Evolutionary conservation across 805 yeast genomes (phyloP), one percentile per base, ranked within the genome.

Genomic region (Yarrowia alimentaria): DNA sequence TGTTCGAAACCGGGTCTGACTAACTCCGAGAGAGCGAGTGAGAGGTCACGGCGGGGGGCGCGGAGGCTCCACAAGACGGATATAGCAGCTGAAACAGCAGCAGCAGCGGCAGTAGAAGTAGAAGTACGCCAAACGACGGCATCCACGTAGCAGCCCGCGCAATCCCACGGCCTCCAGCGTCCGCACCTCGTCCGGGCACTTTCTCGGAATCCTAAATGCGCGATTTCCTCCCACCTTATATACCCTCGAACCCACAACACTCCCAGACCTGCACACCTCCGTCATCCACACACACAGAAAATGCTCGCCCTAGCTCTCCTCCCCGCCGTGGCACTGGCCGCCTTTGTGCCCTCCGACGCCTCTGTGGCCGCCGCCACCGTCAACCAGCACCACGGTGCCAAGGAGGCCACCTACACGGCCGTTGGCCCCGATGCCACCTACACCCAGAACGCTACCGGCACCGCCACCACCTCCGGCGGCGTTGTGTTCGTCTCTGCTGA

Each of bases 261-360:
- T 37, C 43, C 8, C 14, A 6, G n/a, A n/a, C n/a, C 11, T 26
- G 14, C 33, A 26, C 25, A 13, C 18, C 21, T 19, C 24, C 25
- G 37, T 24, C 29, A 18, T 17, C 20, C 37, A 21, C 37, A 16
- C 50, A 22, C 17, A 14, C 29, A 20, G n/a, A 20, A 21, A 43
- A 43, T 43, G 50, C 35, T 43, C 30, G 50, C 29, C 21, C 50
- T 43, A 17, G 37, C 37, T 10, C 37, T 31, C 16, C 30, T 43
- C 21, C 50, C 50, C 35, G 50, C 50, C n/a, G 29, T 43, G 21
- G 50, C 37, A 13, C 37, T 43, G 35, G 50, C 50, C 20, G 34
- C 32, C n/a, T 40, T 7, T 33, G 34, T 40, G 37, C 35, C 35
- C 37, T 30, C 50, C 11, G 50, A 43, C 30, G 37, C 37, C 37